These are phyloP conservation scores for Camellia sinensis DNA, from an alignment of 148 eudicot species.

Conservation along the genomic window DNA sequence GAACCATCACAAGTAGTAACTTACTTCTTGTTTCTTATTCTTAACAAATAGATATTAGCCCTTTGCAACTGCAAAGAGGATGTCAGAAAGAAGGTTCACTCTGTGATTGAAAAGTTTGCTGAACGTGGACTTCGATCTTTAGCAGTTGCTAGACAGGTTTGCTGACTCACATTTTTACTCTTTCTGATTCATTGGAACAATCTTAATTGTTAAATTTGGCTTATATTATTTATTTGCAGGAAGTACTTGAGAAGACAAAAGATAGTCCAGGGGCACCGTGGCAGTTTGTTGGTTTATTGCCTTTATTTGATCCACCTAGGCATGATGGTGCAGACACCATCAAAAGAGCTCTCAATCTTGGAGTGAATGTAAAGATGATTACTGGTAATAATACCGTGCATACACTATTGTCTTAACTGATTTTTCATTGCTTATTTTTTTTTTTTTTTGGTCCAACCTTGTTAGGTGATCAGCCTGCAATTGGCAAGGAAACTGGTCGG, in stretches of 20 bases:
- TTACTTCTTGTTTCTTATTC: conserved; percentile 10
- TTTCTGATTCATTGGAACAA: neutral
- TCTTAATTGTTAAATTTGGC: neutral
- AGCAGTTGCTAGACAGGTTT: conserved; percentile 70
- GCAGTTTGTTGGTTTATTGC: conserved; percentile 55
- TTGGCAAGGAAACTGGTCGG: conserved; percentile 56
- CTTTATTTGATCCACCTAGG: conserved; percentile 61
- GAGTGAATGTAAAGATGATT: conserved; percentile 60
- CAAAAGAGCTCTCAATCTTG: conserved; percentile 47
- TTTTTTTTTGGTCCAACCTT: neutral
- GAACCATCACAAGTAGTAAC: neutral
- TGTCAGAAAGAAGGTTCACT: conserved; percentile 51
- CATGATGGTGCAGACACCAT: conserved; percentile 64
- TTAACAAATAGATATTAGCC: conserved; percentile 29
- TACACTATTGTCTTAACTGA: neutral
- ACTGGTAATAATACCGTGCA: conserved; percentile 31
- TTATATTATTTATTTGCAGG: conserved; percentile 26
- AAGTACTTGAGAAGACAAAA: conserved; percentile 57
- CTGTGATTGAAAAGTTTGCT: conserved; percentile 62
- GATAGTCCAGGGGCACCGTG: conserved; percentile 56
- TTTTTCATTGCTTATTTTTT: neutral
- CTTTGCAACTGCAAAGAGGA: conserved; percentile 55
- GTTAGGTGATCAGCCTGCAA: conserved; percentile 59
- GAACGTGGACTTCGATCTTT: conserved; percentile 76
- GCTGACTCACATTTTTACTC: neutral